phyloP scores from a whole-genome alignment of 2,329 filamentous ascomycete genomes.

The Magnaporthiopsis rhizophila region DNA sequence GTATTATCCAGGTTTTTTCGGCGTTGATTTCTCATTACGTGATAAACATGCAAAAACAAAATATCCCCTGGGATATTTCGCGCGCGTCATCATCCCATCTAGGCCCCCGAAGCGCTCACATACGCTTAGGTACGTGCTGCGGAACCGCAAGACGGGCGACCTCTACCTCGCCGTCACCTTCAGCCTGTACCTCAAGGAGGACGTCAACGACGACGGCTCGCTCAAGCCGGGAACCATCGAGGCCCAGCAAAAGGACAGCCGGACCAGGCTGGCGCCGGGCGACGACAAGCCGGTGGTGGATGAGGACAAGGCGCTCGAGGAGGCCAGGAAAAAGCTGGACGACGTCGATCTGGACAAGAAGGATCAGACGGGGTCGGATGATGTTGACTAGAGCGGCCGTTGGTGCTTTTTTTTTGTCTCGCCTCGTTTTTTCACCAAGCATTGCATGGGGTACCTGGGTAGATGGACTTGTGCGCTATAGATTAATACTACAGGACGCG shows the following conservation, averaged over 20 bases:
- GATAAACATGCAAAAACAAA: conserved; percentile 6
- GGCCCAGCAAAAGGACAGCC: conserved; percentile 8
- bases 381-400: conserved; percentile 30
- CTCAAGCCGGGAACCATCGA: conserved; percentile 35
- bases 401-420: not conserved
- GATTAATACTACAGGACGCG: not conserved
- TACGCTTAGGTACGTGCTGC: conserved; percentile 83
- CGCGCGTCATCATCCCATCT: conserved; percentile 10
- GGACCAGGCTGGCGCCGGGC: conserved; percentile 9
- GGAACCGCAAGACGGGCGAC: conserved; percentile 65
- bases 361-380: conserved; percentile 27
- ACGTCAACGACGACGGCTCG: conserved; percentile 51
- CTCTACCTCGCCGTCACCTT: conserved; percentile 79
- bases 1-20: conserved; percentile 2
- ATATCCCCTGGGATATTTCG: conserved; percentile 11
- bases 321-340: conserved; percentile 29
- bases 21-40: not conserved
- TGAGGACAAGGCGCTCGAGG: conserved; percentile 27
- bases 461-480: not conserved
- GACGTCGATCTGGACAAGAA: conserved; percentile 14
- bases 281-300: conserved; percentile 16
- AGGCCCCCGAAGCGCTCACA: conserved; percentile 58
- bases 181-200: conserved; percentile 62
- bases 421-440: not conserved
- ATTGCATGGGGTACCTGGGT: not conserved